Evolutionary conservation across 2,329 filamentous ascomycete species (phyloP).

Genomic region (Beauveria sp.): DNA sequence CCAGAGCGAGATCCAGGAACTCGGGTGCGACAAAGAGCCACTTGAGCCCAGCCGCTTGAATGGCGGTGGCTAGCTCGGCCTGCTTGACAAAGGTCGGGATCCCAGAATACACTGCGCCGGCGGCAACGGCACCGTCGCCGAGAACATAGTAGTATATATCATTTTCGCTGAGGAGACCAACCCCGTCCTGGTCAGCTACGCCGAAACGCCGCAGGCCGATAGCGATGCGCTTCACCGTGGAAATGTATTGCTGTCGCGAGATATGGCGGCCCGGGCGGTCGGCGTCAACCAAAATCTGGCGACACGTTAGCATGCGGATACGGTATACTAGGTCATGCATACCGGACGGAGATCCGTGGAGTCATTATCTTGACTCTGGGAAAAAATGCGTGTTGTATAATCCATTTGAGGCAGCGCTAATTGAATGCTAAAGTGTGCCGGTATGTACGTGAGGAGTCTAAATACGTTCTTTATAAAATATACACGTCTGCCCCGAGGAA

Average conservation of each 20-base stretch:
- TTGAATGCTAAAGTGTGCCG: too few species aligned
- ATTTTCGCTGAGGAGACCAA: conserved; percentile 6
- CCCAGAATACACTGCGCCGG: background rate
- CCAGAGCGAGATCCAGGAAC: background rate
- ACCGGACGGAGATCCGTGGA: background rate
- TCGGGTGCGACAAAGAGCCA: conserved; percentile 6
- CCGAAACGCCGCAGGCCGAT: background rate
- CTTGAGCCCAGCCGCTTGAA: background rate
- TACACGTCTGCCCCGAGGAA: too few species aligned
- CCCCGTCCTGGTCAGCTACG: conserved; percentile 1
- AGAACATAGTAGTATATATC: conserved; percentile 7
- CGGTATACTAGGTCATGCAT: background rate
- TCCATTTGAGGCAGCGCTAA: background rate
- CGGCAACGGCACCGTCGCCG: conserved; percentile 5
- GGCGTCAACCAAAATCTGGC: conserved; percentile 1
- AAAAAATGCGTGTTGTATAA: background rate
- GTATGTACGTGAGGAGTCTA: too few species aligned
- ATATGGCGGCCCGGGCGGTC: background rate
- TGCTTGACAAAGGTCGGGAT: conserved; percentile 9
- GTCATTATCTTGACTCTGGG: background rate
- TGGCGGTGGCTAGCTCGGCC: conserved; percentile 8
- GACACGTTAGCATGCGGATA: background rate
- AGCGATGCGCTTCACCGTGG: conserved; percentile 1
- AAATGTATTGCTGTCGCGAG: background rate
- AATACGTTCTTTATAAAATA: too few species aligned